Conservation (phyloP, 1,284 basidiomycete species). For the Puccinia hordei region DNA sequence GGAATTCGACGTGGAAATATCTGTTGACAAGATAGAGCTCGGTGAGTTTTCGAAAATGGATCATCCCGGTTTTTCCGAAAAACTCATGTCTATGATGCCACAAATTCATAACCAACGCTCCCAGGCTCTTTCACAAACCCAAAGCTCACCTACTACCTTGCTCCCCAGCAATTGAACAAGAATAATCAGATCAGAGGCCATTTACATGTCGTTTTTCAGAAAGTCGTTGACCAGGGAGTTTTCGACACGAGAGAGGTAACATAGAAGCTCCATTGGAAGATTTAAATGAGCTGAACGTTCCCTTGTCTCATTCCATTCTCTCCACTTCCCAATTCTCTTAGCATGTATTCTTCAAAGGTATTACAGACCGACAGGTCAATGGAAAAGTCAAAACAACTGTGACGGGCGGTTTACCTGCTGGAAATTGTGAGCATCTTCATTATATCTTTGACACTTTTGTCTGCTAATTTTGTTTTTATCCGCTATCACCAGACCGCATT, state of each 20-base stretch:
- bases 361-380: background rate
- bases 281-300: background rate
- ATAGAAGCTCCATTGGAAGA: background rate
- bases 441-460: background rate
- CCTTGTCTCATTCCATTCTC: background rate
- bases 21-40: constrained; percentile 13
- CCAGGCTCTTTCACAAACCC: constrained; percentile 42
- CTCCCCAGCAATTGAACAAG: constrained; percentile 45
- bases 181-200: constrained; percentile 38
- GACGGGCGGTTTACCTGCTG: constrained; percentile 25
- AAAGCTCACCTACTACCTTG: constrained; percentile 21
- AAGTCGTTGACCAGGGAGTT: background rate
- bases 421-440: constrained; percentile 14
- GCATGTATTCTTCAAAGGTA: constrained; percentile 42
- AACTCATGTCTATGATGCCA: no score
- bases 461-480: background rate
- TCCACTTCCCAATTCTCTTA: background rate
- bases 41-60: background rate
- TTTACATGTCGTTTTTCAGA: constrained; percentile 18
- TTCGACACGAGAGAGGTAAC: constrained; percentile 16
- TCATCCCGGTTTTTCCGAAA: background rate
- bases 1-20: constrained; percentile 7
- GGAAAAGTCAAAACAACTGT: constrained; percentile 20
- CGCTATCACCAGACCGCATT: constrained; percentile 19
- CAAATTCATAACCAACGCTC: background rate